Evolutionary conservation across 805 yeast genomes (phyloP).

Genomic region (Nakazawaea pomicola): DNA sequence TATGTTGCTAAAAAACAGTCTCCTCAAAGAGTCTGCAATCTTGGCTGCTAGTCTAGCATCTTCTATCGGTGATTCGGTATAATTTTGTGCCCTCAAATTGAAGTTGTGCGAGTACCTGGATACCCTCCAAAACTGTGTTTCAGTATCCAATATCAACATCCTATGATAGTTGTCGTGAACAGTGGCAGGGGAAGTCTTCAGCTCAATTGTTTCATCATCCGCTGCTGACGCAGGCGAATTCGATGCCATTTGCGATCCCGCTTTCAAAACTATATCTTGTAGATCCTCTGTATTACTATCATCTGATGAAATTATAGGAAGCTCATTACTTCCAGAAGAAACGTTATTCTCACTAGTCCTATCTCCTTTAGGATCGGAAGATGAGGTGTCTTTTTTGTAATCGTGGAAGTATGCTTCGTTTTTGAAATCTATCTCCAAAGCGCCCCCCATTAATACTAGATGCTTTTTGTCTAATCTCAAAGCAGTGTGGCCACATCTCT

Average conservation of each 20-base stretch:
- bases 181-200: background rate
- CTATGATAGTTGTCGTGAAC: constrained; percentile 7
- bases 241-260: background rate
- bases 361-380: constrained; percentile 1
- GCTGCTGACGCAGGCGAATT: background rate
- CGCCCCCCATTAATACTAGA: constrained; percentile 11
- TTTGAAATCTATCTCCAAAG: constrained; percentile 11
- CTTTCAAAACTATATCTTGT: constrained; percentile 6
- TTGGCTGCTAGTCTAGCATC: background rate
- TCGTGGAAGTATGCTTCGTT: constrained; percentile 6
- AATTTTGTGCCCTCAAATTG: constrained; percentile 1
- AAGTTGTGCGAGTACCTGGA: constrained; percentile 10
- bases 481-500: constrained; percentile 12
- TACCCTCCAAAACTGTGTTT: constrained; percentile 10
- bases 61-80: background rate
- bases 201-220: background rate
- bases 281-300: constrained; percentile 7
- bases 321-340: constrained; percentile 3
- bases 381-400: constrained; percentile 11
- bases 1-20: constrained; percentile 12
- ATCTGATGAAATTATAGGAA: background rate
- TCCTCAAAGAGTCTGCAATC: constrained; percentile 3
- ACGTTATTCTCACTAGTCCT: constrained; percentile 1
- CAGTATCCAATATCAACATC: constrained; percentile 8
- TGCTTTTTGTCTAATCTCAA: constrained; percentile 5